phyloP scores from a whole-genome alignment of 331 rosid genomes.

The Cydonia oblonga region DNA sequence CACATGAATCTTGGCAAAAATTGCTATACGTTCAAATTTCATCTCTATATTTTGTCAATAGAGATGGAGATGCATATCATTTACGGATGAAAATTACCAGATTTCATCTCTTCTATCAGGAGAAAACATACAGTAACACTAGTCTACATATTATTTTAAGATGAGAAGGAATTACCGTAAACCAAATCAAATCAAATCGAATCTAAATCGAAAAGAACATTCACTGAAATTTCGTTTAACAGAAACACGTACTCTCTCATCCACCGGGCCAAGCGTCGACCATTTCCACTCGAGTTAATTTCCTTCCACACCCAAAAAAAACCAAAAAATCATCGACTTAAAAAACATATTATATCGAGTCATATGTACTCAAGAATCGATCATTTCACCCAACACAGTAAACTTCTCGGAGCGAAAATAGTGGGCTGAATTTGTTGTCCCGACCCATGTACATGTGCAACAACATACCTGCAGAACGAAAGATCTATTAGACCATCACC shows the following conservation, averaged over 20 bases:
- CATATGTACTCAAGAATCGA: constrained; percentile 24
- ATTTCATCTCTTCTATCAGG: not conserved
- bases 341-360: constrained; percentile 19
- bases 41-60: not conserved
- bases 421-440: constrained; percentile 23
- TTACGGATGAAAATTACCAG: too few species aligned
- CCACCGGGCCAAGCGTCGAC: constrained; percentile 16
- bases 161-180: too few species aligned
- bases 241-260: constrained; percentile 23
- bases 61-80: too few species aligned
- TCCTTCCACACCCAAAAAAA: not conserved
- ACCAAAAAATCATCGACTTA: not conserved
- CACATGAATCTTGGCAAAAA: too few species aligned
- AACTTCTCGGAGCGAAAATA: constrained; percentile 18
- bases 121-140: too few species aligned
- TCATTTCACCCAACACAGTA: constrained; percentile 21
- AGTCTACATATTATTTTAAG: too few species aligned
- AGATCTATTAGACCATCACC: not conserved
- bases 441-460: constrained; percentile 30
- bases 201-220: not conserved
- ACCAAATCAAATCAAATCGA: not conserved
- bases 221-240: constrained; percentile 18
- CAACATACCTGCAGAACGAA: constrained; percentile 34
- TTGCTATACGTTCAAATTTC: not conserved
- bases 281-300: not conserved